Evolutionary conservation across 805 yeast species (phyloP), one percentile per base, ranked within the genome.

Genomic region (Yarrowia divulgata): DNA sequence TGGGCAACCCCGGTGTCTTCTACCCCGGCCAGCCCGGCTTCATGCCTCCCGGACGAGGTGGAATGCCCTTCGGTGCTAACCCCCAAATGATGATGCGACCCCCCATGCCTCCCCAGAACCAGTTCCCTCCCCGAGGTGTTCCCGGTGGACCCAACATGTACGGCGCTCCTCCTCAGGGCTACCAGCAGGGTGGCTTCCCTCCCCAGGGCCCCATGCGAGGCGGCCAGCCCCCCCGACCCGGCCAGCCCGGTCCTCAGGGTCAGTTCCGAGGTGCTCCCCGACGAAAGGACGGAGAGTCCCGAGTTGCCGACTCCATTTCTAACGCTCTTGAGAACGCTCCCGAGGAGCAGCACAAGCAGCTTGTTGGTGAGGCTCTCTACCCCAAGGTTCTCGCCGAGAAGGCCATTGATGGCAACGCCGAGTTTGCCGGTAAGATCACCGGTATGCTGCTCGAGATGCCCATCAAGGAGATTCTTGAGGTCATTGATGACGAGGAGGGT

Each of bases 371-470:
- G 86, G 97, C 93, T 79, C 86, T 95, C 79, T 95, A 94, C 87
- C 93, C 96, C 78, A 91, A 88, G 87, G 90, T 95, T 77, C 88
- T 89, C 73, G 88, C 93, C 74, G 93, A 91, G 77, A 90, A 90
- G 83, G 91, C 93, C 76, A 88, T 88, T 76, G 97, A 93, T 78
- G 62, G 62, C 50, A 66, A 66, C 43, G 90, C 90, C 70, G 97
- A 93, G 82, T 92, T 97, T 77, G 98, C 98, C 74, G 97, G 97
- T 84, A 94, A 93, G 85, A 91, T 95, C 80, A 95, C 99, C 74
- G 98, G 98, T 85, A 95, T 95, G 98, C 88, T 95, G 85, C 87
- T 95, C 79, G 97, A 93, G 79, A 88, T 94, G 88, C 96, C 93
- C 79, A 91, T 90, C 82, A 87, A 87, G 77, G 97, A 94, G 83